Evolutionary conservation across 2,329 filamentous ascomycete species (phyloP).

Genomic region (Penicillium italicum): DNA sequence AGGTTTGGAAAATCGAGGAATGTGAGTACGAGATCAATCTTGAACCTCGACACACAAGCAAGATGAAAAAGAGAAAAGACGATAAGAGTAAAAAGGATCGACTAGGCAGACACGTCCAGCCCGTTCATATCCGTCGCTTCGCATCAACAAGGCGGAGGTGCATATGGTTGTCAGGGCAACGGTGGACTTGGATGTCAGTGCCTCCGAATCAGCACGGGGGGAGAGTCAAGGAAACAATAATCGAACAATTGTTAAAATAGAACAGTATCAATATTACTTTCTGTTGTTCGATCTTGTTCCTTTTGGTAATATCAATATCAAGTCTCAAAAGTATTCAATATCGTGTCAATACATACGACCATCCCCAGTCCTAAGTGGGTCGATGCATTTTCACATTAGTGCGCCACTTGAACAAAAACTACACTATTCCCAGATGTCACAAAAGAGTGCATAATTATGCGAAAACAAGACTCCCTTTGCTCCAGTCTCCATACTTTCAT

Average conservation of each 20-base stretch:
- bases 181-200: neutral
- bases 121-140: slow-evolving; percentile 14
- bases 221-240: neutral
- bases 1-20: slow-evolving; percentile 16
- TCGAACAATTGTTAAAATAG: neutral
- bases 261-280: too few species aligned
- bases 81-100: neutral
- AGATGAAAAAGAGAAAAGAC: slow-evolving; percentile 1
- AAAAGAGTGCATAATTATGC: neutral
- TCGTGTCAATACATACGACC: neutral
- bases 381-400: neutral
- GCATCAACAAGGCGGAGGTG: slow-evolving; percentile 25
- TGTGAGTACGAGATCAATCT: neutral
- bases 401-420: neutral
- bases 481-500: neutral
- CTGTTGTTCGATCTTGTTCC: too few species aligned
- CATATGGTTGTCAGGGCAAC: slow-evolving; percentile 21
- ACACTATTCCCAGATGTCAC: neutral
- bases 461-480: neutral
- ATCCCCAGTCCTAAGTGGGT: neutral
- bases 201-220: slow-evolving; percentile 6
- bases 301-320: neutral
- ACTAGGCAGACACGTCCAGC: slow-evolving; percentile 9
- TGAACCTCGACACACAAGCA: neutral
- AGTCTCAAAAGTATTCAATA: neutral